Percentiles rank a stretch among this genome's conserved stretches.
These are phyloP conservation scores for Pleurozium schreberi DNA, from an alignment of 225 moss, liverwort and hornwort genomes.

Conservation along the genomic window DNA sequence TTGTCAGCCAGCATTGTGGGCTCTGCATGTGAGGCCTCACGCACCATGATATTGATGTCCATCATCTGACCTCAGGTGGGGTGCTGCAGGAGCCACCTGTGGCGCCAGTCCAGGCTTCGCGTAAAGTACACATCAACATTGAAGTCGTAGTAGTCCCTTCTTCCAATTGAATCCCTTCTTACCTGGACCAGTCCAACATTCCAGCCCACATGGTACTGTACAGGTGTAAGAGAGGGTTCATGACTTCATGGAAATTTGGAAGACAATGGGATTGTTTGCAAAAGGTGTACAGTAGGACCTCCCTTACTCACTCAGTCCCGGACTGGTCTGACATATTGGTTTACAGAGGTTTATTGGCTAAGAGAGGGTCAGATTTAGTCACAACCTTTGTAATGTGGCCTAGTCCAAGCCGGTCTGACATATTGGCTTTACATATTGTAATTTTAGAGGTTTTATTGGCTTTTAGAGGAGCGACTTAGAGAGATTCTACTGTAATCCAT, in stretches of 20 bases:
- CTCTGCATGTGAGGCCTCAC: neutral
- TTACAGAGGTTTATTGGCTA: no score
- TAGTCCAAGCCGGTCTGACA: no score
- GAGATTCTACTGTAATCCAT: no score
- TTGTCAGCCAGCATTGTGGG: neutral
- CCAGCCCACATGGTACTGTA: neutral
- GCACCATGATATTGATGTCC: neutral
- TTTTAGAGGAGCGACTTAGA: no score
- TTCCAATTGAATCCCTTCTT: neutral
- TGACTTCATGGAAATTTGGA: neutral
- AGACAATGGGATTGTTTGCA: no score
- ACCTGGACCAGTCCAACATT: neutral
- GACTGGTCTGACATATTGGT: no score
- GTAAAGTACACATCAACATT: neutral
- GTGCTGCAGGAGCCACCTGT: conserved; percentile 9
- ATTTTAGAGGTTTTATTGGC: no score
- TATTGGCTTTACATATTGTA: no score
- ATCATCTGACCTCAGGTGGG: neutral
- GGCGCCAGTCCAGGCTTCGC: neutral
- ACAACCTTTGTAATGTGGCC: no score
- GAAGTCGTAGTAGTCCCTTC: neutral
- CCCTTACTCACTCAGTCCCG: no score
- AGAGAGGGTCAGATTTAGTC: no score
- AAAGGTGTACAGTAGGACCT: no score
- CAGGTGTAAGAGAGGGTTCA: neutral